Evolutionary conservation across 257 asterid genomes (phyloP), one percentile per base, ranked within the genome.

Genomic region (Paraleonurus japonicus): DNA sequence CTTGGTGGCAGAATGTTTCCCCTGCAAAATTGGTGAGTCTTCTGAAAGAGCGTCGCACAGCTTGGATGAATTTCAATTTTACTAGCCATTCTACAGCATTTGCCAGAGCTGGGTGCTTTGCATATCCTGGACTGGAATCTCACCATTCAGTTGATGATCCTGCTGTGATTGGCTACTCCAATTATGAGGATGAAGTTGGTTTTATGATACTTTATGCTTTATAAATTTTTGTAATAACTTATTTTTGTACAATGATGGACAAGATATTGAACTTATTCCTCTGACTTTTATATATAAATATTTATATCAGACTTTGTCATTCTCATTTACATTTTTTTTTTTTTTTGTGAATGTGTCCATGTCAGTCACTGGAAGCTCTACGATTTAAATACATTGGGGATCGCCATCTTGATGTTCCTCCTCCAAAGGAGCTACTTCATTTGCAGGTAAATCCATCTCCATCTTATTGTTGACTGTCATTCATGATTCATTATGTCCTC

Each of bases 41-140:
- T 74, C 69, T 82, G 70, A 85, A 80, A 67, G 87, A 80, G 71
- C 72, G 48, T 2, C 85, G 80, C 3, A 45, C 76, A 12, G 75
- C 43, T 67, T 85, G 89, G 89, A 76, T 80, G 82, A 61, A 58
- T 67, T 80, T 78, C 84, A 35, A 81, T 77, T 81, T 84, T 51
- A 15, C 63, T 71, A 43, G 70, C 62, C 77, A 81, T 65, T 47
- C 75, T 20, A 69, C 45, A 37, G 83, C 84, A 43, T 65, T 64
- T 33, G 58, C 80, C 35, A 61, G 20, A 69, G 78, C 79, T 60
- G 78, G 67, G 20, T 20, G 47, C 39, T 75, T 67, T 66, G 65
- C 76, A 26, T 77, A 63, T 77, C 89, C 86, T 32, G 85, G 73
- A 62, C 8, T 20, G 3, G 17, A 19, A 62, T 71, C 71, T 41